A percentile compares a stretch with the other conserved stretches of the same genome.
Evolutionary conservation across 148 eudicot genomes (phyloP).

Genomic region (Beta vulgaris): DNA sequence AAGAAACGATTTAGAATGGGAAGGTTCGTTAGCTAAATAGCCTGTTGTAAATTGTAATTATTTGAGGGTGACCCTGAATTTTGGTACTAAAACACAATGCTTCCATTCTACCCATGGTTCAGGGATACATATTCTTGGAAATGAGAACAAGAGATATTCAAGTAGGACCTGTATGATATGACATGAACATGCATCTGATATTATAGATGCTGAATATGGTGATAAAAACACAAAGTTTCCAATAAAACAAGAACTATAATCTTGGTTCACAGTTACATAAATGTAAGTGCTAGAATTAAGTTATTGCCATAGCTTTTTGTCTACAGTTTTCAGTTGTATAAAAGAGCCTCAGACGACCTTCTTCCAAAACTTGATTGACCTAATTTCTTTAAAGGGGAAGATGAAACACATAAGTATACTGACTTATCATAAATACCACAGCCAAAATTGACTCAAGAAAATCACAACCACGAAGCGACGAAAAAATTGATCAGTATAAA

Average conservation of each 20-base stretch:
- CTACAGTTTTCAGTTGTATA: not conserved
- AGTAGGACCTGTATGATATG: no score
- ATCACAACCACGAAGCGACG: not conserved
- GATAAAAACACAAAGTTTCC: no score
- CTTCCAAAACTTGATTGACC: no score
- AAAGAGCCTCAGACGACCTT: not conserved
- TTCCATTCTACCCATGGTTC: not conserved
- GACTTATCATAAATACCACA: not conserved
- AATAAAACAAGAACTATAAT: not conserved
- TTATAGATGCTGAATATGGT: no score
- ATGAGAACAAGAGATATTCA: not conserved
- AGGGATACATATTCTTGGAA: not conserved
- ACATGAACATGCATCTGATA: no score
- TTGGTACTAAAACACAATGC: not conserved
- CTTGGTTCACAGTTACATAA: not conserved
- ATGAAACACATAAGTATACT: not conserved
- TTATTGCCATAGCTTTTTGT: not conserved
- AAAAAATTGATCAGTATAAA: not conserved
- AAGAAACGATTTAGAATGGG: not conserved
- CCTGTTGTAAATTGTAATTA: not conserved
- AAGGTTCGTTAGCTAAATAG: not conserved
- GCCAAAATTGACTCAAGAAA: not conserved
- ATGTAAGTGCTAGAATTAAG: not conserved
- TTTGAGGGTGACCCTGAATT: not conserved
- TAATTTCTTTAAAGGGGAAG: no score